Evolutionary conservation across 2,329 filamentous ascomycete genomes (phyloP).

Genomic region (Paramyrothecium roridum): DNA sequence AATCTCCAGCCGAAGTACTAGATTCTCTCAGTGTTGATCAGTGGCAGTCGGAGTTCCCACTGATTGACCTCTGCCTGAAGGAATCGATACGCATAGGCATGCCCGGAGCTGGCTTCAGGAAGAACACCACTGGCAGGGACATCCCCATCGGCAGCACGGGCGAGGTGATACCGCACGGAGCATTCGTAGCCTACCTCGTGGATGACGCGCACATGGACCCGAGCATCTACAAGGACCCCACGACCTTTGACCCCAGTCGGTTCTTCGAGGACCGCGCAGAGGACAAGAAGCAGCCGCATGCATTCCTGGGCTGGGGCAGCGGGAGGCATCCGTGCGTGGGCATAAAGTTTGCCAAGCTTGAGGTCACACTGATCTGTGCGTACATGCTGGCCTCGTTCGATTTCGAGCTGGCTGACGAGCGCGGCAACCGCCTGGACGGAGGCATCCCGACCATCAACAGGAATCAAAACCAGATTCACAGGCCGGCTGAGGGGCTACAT

Average conservation of each 20-base stretch:
- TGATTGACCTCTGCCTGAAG: slow-evolving; percentile 47
- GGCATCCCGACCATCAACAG: too few species aligned
- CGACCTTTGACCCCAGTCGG: slow-evolving; percentile 46
- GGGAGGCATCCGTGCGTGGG: slow-evolving; percentile 3
- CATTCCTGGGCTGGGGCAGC: slow-evolving; percentile 31
- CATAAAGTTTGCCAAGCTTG: slow-evolving; percentile 47
- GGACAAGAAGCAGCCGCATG: slow-evolving; percentile 28
- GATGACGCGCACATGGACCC: slow-evolving; percentile 48
- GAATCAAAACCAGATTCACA: too few species aligned
- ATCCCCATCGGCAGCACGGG: slow-evolving; percentile 40
- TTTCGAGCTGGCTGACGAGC: too few species aligned
- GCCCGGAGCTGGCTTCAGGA: slow-evolving; percentile 46
- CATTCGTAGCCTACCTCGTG: slow-evolving; percentile 42
- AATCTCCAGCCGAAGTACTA: slow-evolving; percentile 33
- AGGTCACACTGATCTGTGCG: slow-evolving; percentile 37
- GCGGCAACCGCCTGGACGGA: too few species aligned
- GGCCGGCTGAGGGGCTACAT: too few species aligned
- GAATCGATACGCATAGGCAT: slow-evolving; percentile 51
- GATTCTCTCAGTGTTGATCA: slow-evolving; percentile 43
- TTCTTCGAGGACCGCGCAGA: slow-evolving; percentile 40
- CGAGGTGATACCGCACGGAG: slow-evolving; percentile 46
- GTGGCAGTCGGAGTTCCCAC: slow-evolving; percentile 54
- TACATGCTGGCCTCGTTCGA: too few species aligned
- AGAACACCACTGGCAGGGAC: slow-evolving; percentile 43
- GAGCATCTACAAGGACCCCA: slow-evolving; percentile 43